These are phyloP conservation scores for Acacia acuminata DNA, from an alignment of 306 rosid species.

Conservation along the genomic window DNA sequence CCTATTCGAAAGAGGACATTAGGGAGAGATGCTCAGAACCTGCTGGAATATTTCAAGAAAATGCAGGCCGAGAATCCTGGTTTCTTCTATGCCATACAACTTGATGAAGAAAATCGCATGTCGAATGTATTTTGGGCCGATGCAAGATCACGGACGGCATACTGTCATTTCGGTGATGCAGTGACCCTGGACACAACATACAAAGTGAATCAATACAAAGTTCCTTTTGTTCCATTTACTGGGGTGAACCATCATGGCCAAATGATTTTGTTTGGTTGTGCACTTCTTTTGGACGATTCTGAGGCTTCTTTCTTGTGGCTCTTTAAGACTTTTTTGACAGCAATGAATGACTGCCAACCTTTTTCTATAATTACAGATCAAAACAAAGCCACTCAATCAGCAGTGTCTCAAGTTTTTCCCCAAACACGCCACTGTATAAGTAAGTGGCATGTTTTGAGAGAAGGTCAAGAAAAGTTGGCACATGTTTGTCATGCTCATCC, in stretches of 20 bases:
- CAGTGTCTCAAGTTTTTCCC: constrained; percentile 85
- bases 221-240: constrained; percentile 86
- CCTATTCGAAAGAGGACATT: constrained; percentile 61
- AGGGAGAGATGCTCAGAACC: constrained; percentile 87
- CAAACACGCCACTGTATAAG: constrained; percentile 82
- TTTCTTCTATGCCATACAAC: constrained; percentile 93
- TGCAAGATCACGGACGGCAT: constrained; percentile 83
- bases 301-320: constrained; percentile 87
- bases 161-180: constrained; percentile 80
- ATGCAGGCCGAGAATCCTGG: constrained; percentile 98
- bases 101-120: constrained; percentile 87
- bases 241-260: constrained; percentile 95
- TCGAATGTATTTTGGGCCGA: constrained; percentile 90
- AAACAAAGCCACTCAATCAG: constrained; percentile 71
- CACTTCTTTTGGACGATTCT: constrained; percentile 85
- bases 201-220: constrained; percentile 68
- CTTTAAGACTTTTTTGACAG: constrained; percentile 82
- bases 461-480: constrained; percentile 88
- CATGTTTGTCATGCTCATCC: constrained; percentile 76
- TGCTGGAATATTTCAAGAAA: constrained; percentile 91
- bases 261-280: constrained; percentile 85
- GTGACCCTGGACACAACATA: constrained; percentile 77
- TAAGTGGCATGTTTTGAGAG: constrained; percentile 89
- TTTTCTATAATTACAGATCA: constrained; percentile 81
- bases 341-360: constrained; percentile 80